phyloP scores from a whole-genome alignment of 2,329 filamentous ascomycete genomes.

The Aspergillus sp. region DNA sequence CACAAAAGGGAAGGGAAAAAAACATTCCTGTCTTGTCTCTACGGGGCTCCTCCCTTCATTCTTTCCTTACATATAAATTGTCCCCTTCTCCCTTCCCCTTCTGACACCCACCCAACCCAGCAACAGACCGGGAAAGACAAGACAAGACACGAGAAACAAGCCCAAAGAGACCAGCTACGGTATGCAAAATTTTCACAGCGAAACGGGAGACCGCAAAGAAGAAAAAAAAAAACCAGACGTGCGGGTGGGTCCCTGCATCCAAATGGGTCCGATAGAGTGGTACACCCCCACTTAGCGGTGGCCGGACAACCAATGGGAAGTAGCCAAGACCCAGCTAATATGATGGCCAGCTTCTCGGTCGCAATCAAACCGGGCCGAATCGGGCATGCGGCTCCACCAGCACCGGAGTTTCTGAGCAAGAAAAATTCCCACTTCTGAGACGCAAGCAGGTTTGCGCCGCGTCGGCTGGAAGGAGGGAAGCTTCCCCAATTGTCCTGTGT shows the following conservation, averaged over 20 bases:
- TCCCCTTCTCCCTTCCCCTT: not conserved
- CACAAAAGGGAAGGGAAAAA: no score
- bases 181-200: slow-evolving; percentile 1
- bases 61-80: slow-evolving; percentile 8
- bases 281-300: slow-evolving; percentile 14
- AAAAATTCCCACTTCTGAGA: slow-evolving; percentile 7
- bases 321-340: slow-evolving; percentile 4
- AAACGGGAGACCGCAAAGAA: slow-evolving; percentile 8
- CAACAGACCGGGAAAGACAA: not conserved
- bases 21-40: not conserved
- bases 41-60: slow-evolving; percentile 9
- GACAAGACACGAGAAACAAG: not conserved
- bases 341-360: slow-evolving; percentile 21
- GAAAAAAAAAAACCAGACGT: slow-evolving; percentile 6
- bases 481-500: not conserved
- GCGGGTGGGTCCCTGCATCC: slow-evolving; percentile 17
- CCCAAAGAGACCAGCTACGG: not conserved
- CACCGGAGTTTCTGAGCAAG: slow-evolving; percentile 15
- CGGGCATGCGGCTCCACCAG: slow-evolving; percentile 29
- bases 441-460: slow-evolving; percentile 10
- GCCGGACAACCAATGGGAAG: slow-evolving; percentile 11
- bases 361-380: slow-evolving; percentile 28
- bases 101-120: not conserved
- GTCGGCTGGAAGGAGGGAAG: slow-evolving; percentile 1
- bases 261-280: slow-evolving; percentile 25